phyloP scores from a whole-genome alignment of 2,329 filamentous ascomycete species.

The Clonostachys chloroleuca region DNA sequence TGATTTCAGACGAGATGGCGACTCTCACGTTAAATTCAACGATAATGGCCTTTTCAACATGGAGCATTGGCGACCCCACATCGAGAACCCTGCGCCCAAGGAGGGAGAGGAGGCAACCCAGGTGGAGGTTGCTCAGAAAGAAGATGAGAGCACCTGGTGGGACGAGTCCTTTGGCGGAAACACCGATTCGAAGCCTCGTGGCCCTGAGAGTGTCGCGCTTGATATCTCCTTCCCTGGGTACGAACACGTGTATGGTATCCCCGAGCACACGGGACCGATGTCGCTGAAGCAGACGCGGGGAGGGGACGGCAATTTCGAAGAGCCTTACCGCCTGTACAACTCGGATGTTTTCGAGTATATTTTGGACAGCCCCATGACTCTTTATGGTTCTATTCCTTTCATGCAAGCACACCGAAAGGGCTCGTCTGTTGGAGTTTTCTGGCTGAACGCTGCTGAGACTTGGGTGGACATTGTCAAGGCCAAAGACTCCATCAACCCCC shows the following conservation, averaged over 20 bases:
- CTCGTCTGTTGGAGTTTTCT: conserved; percentile 93
- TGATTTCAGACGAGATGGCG: conserved; percentile 80
- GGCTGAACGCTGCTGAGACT: conserved; percentile 95
- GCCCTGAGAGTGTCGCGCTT: conserved; percentile 85
- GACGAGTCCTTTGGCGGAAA: conserved; percentile 94
- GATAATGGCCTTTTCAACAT: conserved; percentile 85
- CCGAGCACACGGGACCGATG: conserved; percentile 84
- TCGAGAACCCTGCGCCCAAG: conserved; percentile 58
- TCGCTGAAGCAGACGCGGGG: conserved; percentile 89
- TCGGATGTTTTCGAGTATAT: conserved; percentile 97
- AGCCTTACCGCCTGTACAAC: conserved; percentile 95
- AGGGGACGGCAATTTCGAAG: conserved; percentile 76
- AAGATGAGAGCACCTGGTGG: conserved; percentile 94
- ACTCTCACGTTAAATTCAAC: conserved; percentile 83
- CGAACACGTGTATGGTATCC: conserved; percentile 88
- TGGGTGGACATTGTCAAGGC: conserved; percentile 93
- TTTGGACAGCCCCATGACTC: conserved; percentile 94
- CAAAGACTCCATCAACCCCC: conserved; percentile 68
- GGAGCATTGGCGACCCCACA: conserved; percentile 91
- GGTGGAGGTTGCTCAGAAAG: conserved; percentile 11
- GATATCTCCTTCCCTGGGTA: conserved; percentile 93
- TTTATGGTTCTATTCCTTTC: conserved; percentile 95
- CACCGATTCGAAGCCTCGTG: conserved; percentile 91
- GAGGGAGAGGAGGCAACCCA: conserved; percentile 45
- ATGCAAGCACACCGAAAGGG: conserved; percentile 96